Percentiles rank a stretch among this genome's conserved stretches.
phyloP scores from a whole-genome alignment of 495 filamentous ascomycete genomes.

The Tuber aestivum region DNA sequence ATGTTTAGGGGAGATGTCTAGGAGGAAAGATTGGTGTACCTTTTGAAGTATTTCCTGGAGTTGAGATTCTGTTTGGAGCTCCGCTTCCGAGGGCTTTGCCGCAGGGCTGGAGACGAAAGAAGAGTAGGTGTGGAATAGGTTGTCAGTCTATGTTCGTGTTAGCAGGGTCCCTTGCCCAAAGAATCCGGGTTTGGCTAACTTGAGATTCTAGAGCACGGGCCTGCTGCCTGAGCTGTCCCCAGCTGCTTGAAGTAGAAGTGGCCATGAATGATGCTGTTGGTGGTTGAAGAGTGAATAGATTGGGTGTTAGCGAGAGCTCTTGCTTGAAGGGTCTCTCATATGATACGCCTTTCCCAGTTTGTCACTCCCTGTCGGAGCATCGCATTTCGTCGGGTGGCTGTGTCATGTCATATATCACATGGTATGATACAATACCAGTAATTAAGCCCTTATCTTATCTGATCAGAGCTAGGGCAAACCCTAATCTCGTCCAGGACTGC shows the following conservation, averaged over 20 bases:
- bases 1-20: conserved; percentile 2
- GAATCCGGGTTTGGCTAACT: conserved; percentile 49
- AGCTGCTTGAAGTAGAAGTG: conserved; percentile 70
- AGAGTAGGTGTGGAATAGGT: conserved; percentile 88
- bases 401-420: background rate
- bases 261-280: conserved; percentile 53
- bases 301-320: background rate
- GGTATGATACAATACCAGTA: no score
- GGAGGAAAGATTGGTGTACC: conserved; percentile 45
- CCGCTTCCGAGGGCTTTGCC: conserved; percentile 76
- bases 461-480: background rate
- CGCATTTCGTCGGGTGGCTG: background rate
- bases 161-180: conserved; percentile 16
- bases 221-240: conserved; percentile 93
- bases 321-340: background rate
- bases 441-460: background rate
- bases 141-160: conserved; percentile 64
- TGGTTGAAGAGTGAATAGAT: background rate
- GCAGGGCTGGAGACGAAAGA: conserved; percentile 87
- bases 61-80: conserved; percentile 68
- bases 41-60: conserved; percentile 78
- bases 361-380: background rate
- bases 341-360: background rate
- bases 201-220: conserved; percentile 85
- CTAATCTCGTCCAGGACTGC: background rate